Evolutionary conservation across 1,284 basidiomycete species (phyloP), one percentile per base, ranked within the genome.

Genomic region (Ceratorhiza oryzae-sativae): DNA sequence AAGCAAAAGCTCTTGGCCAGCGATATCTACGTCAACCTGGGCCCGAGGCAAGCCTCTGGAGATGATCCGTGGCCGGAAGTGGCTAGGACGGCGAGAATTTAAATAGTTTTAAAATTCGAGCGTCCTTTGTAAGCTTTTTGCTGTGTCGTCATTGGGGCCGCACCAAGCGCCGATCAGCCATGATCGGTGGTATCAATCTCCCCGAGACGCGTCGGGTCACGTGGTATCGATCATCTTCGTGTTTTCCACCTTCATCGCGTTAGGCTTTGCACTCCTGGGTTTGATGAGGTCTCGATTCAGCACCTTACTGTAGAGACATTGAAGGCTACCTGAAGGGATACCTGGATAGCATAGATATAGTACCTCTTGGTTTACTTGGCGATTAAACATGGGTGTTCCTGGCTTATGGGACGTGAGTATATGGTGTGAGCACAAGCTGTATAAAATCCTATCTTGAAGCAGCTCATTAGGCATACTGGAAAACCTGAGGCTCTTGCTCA

Each of bases 321-420:
- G 6, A 53, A 3, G 49, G 49, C 49, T 53, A 30, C 49, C 49
- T 53, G 25, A 15, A 53, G 23, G 18, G 49, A 27, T n/a, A n/a
- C n/a, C n/a, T n/a, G 12, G 25, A 10, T 27, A 30, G 4, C 20
- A 18, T 4, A 1, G 3, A 3, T 12, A 3, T 30, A 53, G 20
- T 39, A 2, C 39, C 2, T 53, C 27, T 25, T 32, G 49, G 30
- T 20, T 41, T n/a, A 36, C 39, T 15, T 58, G 13, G 10, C 20
- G 30, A 58, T n/a, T n/a, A 36, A 65, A 18, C 30, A 82, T 82
- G 81, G 81, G 81, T 30, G 80, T 82, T 4, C 77, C 79, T 18
- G 80, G 80, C 15, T 74, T 82, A 25, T 82, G 81, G 81, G 81
- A 82, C 62, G 81, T 82, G 71, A 75, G 80, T 78, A 1, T 12